A percentile compares a stretch with the other conserved stretches of the same genome.
These are phyloP conservation scores for Aureobasidium sp. DNA, from an alignment of 2,329 filamentous ascomycete species.

Conservation along the genomic window DNA sequence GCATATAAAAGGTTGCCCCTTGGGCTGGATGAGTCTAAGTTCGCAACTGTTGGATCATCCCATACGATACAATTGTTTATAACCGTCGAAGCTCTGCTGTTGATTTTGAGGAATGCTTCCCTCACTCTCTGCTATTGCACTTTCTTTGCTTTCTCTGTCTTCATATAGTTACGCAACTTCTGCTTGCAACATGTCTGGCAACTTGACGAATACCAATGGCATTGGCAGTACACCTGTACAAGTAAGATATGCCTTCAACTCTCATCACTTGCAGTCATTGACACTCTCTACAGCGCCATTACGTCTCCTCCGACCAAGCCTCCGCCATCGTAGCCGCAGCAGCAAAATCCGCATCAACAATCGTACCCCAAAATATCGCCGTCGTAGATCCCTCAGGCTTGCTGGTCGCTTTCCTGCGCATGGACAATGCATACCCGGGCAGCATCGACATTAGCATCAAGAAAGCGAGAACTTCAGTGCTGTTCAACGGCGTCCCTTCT, in stretches of 20 bases:
- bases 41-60: background rate
- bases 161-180: background rate
- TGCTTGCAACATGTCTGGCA: background rate
- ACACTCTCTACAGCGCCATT: slow-evolving; percentile 18
- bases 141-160: background rate
- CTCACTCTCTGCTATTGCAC: background rate
- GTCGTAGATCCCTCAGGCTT: slow-evolving; percentile 22
- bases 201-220: background rate
- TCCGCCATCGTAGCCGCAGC: slow-evolving; percentile 20
- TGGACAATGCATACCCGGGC: slow-evolving; percentile 24
- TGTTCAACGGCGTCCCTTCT: slow-evolving; percentile 24
- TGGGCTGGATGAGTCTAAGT: background rate
- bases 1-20: background rate
- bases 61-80: background rate
- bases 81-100: background rate
- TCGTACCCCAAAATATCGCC: slow-evolving; percentile 23
- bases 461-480: slow-evolving; percentile 23
- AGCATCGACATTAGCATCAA: slow-evolving; percentile 24
- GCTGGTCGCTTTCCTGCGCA: slow-evolving; percentile 25
- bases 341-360: slow-evolving; percentile 14
- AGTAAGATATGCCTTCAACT: background rate
- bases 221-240: slow-evolving; percentile 2
- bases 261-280: too few species aligned
- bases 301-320: slow-evolving; percentile 22
- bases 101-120: background rate